Percentiles rank a stretch among this genome's conserved stretches.
Conservation (phyloP, 2,329 filamentous ascomycete genomes). For the Arachnomyces sp. region DNA sequence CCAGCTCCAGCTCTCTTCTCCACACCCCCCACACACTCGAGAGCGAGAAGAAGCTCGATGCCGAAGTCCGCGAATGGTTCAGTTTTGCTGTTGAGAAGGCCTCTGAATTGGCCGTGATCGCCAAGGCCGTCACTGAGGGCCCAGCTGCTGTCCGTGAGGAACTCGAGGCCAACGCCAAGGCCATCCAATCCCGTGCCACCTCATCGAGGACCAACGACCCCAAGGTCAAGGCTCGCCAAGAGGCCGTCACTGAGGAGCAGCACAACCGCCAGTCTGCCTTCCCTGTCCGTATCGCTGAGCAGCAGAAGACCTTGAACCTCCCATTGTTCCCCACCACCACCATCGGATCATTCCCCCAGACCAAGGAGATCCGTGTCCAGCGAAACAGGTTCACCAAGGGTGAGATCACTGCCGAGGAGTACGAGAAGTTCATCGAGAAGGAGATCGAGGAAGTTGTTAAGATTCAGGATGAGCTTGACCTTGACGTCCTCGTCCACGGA, state of each 20-base stretch:
- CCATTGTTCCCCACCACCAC: constrained; percentile 98
- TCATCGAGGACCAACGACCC: constrained; percentile 96
- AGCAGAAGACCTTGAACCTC: constrained; percentile 87
- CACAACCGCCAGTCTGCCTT: constrained; percentile 93
- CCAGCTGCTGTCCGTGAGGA: constrained; percentile 76
- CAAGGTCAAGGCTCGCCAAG: constrained; percentile 92
- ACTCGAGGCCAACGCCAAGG: constrained; percentile 95
- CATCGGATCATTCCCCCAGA: constrained; percentile 99
- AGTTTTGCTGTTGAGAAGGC: constrained; percentile 96
- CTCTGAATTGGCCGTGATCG: constrained; percentile 79
- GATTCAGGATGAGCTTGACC: constrained; percentile 95
- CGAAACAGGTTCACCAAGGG: constrained; percentile 99
- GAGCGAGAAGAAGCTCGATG: constrained; percentile 96
- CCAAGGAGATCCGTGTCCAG: constrained; percentile 93
- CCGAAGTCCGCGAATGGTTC: constrained; percentile 96
- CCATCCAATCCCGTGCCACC: constrained; percentile 78
- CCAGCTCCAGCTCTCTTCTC: constrained; percentile 93
- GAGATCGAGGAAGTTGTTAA: constrained; percentile 93
- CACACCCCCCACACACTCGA: constrained; percentile 97
- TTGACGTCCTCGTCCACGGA: constrained; percentile 96
- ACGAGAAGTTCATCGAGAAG: constrained; percentile 99
- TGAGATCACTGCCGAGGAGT: constrained; percentile 84
- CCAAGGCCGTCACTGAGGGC: constrained; percentile 93
- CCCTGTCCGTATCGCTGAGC: constrained; percentile 71
- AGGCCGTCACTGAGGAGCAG: constrained; percentile 71